Percentiles rank a stretch among this genome's conserved stretches.
phyloP scores from a whole-genome alignment of 768 basidiomycete species.

The Calocybe indica region DNA sequence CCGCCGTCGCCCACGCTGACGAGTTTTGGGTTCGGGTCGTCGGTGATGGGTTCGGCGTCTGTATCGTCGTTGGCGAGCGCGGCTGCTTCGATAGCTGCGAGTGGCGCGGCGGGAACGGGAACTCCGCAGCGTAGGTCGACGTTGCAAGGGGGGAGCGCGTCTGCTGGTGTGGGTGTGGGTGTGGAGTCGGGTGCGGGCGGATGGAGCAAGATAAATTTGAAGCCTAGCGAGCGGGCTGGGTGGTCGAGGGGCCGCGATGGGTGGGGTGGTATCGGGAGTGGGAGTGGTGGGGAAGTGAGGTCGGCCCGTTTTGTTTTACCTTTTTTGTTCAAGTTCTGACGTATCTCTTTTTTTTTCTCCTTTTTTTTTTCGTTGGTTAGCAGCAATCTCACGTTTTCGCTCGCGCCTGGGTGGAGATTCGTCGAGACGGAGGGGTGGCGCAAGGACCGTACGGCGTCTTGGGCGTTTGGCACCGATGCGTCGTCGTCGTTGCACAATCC shows the following conservation, averaged over 20 bases:
- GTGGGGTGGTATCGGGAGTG: slow-evolving; percentile 47
- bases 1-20: background rate
- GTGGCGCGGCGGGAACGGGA: too few species aligned
- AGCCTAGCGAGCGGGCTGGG: slow-evolving; percentile 42
- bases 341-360: background rate
- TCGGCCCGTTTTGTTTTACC: slow-evolving; percentile 41
- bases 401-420: slow-evolving; percentile 71
- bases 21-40: too few species aligned
- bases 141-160: too few species aligned
- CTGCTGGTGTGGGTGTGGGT: background rate
- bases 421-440: slow-evolving; percentile 77
- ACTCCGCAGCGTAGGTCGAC: too few species aligned
- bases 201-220: slow-evolving; percentile 41
- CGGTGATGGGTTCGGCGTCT: too few species aligned
- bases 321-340: background rate
- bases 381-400: slow-evolving; percentile 77
- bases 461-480: slow-evolving; percentile 29
- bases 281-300: slow-evolving; percentile 40
- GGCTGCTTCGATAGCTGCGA: too few species aligned
- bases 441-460: slow-evolving; percentile 51
- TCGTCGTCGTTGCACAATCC: too few species aligned
- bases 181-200: slow-evolving; percentile 17
- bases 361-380: slow-evolving; percentile 24
- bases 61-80: too few species aligned
- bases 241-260: slow-evolving; percentile 74